Evolutionary conservation across 495 filamentous ascomycete species (phyloP).

Genomic region (Aspergillus cavernicola): DNA sequence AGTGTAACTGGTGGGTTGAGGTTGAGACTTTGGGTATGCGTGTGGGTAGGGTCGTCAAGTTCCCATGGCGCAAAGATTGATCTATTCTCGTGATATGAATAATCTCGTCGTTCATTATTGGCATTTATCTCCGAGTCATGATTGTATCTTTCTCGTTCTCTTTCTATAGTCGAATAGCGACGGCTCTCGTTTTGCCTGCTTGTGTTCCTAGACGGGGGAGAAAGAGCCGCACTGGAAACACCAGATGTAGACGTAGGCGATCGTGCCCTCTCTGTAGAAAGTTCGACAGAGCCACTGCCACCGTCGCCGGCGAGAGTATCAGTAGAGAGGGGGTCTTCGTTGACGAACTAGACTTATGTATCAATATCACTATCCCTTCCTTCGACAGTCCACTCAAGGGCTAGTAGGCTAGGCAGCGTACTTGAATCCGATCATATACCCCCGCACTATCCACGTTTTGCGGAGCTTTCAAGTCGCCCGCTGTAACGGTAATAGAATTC

Average conservation of each 20-base stretch:
- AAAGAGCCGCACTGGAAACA: neutral
- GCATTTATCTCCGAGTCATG: neutral
- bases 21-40: neutral
- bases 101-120: neutral
- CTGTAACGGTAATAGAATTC: slow-evolving; percentile 31
- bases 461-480: slow-evolving; percentile 11
- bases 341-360: slow-evolving; percentile 31
- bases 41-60: neutral
- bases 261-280: neutral
- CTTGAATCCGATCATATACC: slow-evolving; percentile 25
- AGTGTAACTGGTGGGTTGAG: neutral
- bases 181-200: too few relatives aligned
- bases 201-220: neutral
- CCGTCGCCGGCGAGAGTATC: too few relatives aligned
- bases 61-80: neutral
- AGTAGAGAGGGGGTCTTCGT: neutral
- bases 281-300: too few relatives aligned
- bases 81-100: neutral
- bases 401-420: slow-evolving; percentile 4
- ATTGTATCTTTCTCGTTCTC: neutral
- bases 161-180: neutral
- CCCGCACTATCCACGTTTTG: neutral
- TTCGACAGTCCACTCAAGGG: too few relatives aligned
- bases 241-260: neutral
- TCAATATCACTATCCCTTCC: too few relatives aligned